Conservation (phyloP, 2,329 filamentous ascomycete genomes). For the Fusarium sp. region DNA sequence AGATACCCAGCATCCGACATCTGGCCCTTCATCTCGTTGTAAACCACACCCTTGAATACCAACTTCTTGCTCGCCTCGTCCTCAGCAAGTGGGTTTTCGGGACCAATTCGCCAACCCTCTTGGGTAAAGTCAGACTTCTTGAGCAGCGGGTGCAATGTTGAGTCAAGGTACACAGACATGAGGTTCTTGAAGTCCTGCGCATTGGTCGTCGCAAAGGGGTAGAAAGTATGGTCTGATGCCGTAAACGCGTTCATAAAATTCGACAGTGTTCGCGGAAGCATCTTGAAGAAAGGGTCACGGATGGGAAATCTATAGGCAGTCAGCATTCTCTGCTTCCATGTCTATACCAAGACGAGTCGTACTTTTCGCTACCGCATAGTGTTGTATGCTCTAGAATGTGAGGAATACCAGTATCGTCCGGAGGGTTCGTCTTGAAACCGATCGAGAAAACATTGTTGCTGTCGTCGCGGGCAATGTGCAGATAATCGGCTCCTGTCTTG, state of each 20-base stretch:
- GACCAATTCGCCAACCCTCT: conserved; percentile 95
- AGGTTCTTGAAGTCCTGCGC: conserved; percentile 94
- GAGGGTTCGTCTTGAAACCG: conserved; percentile 98
- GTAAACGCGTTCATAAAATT: conserved; percentile 99
- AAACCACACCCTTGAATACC: conserved; percentile 97
- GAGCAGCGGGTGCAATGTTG: conserved; percentile 87
- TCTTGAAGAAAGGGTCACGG: conserved; percentile 99
- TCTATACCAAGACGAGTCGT: conserved; percentile 38
- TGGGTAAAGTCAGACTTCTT: conserved; percentile 94
- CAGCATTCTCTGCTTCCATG: conserved; percentile 31
- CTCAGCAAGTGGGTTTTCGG: conserved; percentile 79
- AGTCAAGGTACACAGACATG: conserved; percentile 95
- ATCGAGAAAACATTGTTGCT: conserved; percentile 99
- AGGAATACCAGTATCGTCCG: conserved; percentile 93
- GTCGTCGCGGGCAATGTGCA: conserved; percentile 94
- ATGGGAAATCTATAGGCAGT: conserved; percentile 82
- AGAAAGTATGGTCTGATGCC: conserved; percentile 94
- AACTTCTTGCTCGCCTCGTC: conserved; percentile 70
- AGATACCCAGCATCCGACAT: conserved; percentile 98
- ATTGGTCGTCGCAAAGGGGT: conserved; percentile 98
- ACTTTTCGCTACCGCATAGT: conserved; percentile 94
- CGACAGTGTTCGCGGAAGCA: conserved; percentile 96
- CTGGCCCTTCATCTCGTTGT: conserved; percentile 99
- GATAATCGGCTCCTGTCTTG: conserved; percentile 93
- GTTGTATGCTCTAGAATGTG: conserved; percentile 99